A percentile compares a stretch with the other conserved stretches of the same genome.
Conservation (phyloP, 805 yeast genomes). For the Sugiyamaella floridensis region DNA sequence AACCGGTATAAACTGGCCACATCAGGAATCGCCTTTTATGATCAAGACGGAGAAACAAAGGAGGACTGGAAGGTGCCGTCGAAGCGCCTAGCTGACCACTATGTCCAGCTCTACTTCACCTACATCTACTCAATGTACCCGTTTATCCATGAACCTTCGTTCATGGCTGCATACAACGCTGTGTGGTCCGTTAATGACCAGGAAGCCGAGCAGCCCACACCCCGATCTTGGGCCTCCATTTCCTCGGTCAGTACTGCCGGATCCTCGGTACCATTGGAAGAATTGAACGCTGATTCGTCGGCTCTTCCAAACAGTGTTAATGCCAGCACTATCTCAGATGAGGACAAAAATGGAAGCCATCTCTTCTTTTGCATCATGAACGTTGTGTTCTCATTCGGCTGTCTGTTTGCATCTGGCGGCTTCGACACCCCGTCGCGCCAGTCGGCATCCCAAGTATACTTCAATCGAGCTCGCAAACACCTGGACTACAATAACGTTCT, state of each 20-base stretch:
- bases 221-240: not conserved
- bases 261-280: not conserved
- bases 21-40: not conserved
- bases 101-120: conserved; percentile 22
- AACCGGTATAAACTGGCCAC: not conserved
- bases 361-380: conserved; percentile 25
- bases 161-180: conserved; percentile 22
- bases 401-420: conserved; percentile 15
- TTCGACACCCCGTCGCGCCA: conserved; percentile 7
- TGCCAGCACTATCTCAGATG: conserved; percentile 1
- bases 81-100: conserved; percentile 22
- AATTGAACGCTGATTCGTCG: not conserved
- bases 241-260: not conserved
- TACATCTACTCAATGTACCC: conserved; percentile 25
- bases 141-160: conserved; percentile 24
- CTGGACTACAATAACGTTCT: conserved; percentile 20
- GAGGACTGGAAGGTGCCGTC: conserved; percentile 20
- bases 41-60: not conserved
- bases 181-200: conserved; percentile 15
- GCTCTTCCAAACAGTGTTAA: not conserved
- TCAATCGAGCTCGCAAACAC: conserved; percentile 22
- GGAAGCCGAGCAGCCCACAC: conserved; percentile 1
- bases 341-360: conserved; percentile 15
- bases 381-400: conserved; percentile 27
- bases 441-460: conserved; percentile 17